phyloP scores from a whole-genome alignment of 805 yeast genomes.

The Nakazawaea ernobii region DNA sequence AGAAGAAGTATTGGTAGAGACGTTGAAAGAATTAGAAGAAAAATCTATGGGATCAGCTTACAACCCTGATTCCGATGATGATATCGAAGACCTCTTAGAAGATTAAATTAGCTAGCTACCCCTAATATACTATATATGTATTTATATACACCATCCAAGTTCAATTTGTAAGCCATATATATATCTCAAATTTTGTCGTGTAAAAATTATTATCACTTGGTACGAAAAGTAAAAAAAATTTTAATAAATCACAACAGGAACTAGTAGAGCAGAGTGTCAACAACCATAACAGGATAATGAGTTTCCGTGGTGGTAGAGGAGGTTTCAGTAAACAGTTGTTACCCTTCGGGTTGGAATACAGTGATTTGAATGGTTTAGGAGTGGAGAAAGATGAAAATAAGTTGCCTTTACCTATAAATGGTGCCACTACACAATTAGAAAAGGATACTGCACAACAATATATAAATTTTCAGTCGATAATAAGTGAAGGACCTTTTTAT shows the following conservation, averaged over 20 bases:
- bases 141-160: neutral
- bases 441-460: slow-evolving; percentile 47
- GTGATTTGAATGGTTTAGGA: slow-evolving; percentile 42
- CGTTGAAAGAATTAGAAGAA: slow-evolving; percentile 34
- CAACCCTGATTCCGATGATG: slow-evolving; percentile 53
- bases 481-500: slow-evolving; percentile 62
- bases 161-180: neutral
- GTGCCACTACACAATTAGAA: slow-evolving; percentile 47
- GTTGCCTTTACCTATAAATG: slow-evolving; percentile 59
- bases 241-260: neutral
- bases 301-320: slow-evolving; percentile 46
- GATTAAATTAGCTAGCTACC: slow-evolving; percentile 29
- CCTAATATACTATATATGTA: neutral
- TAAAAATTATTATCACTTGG: neutral
- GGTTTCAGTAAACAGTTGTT: slow-evolving; percentile 33
- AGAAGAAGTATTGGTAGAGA: slow-evolving; percentile 46
- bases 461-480: slow-evolving; percentile 44
- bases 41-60: slow-evolving; percentile 31
- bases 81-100: slow-evolving; percentile 62
- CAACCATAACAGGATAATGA: slow-evolving; percentile 33
- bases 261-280: neutral
- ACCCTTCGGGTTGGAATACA: slow-evolving; percentile 71
- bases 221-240: neutral
- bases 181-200: neutral
- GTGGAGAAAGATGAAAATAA: slow-evolving; percentile 30